Conservation (phyloP, 768 basidiomycete genomes). For the Leccinum uliginosum region DNA sequence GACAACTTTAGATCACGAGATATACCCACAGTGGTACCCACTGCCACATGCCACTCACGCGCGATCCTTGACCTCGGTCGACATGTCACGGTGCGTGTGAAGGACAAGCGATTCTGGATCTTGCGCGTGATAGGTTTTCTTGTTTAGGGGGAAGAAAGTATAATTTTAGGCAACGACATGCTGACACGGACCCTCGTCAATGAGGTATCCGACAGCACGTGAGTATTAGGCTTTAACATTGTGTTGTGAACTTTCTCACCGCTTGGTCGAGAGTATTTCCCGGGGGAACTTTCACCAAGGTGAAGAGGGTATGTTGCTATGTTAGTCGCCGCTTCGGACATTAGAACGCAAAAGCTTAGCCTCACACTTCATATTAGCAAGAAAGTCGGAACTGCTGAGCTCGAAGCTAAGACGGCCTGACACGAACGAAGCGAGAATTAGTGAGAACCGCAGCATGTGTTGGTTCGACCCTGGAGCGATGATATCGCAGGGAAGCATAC, state of each 20-base stretch:
- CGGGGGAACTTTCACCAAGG: neutral
- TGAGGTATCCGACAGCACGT: neutral
- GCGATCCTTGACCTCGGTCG: neutral
- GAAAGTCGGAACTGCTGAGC: slow-evolving; percentile 1
- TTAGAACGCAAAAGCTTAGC: neutral
- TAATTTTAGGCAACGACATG: neutral
- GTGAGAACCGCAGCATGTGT: slow-evolving; percentile 9
- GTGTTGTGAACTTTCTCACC: slow-evolving; percentile 14
- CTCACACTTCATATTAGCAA: neutral
- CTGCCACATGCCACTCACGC: slow-evolving; percentile 5
- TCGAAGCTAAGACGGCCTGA: slow-evolving; percentile 8
- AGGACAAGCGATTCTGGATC: neutral
- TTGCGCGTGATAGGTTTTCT: neutral
- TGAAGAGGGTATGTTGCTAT: neutral
- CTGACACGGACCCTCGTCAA: neutral
- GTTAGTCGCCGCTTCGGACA: neutral
- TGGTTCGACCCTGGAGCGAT: slow-evolving; percentile 19
- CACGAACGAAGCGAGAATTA: slow-evolving; percentile 16
- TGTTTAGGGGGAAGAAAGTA: neutral
- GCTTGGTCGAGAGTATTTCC: slow-evolving; percentile 8
- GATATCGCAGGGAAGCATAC: slow-evolving; percentile 24
- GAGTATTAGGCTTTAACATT: slow-evolving; percentile 18
- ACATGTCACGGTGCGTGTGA: slow-evolving; percentile 5
- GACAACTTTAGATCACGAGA: slow-evolving; percentile 1
- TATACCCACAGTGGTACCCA: slow-evolving; percentile 1